Evolutionary conservation across 768 basidiomycete species (phyloP), one percentile per base, ranked within the genome.

Genomic region (Leucocoprinus leucothites): DNA sequence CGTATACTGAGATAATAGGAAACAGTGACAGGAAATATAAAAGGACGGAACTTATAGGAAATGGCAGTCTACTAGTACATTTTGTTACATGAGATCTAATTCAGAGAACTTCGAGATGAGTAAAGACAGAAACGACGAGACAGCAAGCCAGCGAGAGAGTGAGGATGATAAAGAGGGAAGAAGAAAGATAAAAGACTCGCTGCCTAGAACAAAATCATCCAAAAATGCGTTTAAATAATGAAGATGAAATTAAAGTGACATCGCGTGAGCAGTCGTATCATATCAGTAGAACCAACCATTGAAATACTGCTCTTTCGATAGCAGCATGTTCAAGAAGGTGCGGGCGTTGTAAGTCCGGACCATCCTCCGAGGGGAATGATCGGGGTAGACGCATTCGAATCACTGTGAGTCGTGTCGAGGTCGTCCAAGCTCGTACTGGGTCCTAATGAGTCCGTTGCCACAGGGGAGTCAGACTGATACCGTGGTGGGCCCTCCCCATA

Each of bases 1-100:
- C 35, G 28, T 14, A 21, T 47, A 5, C 2, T 40, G 46, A 47
- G 24, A 40, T 13, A 34, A 41, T 8, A 45, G 40, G 16, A 40
- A 40, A 41, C 5, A 34, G 16, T 18, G 41, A 51, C 13, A 48
- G n/a, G 18, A 35, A 25, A 48, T 7, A 35, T 8, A 19, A 19
- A 19, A 28, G 21, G 48, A 40, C 11, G 43, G 6, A 48, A 19
- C 13, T 9, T 13, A 11, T 36, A 16, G 24, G 38, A 42, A 36
- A 42, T 47, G 46, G 25, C 18, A 19, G 45, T 25, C 22, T 55
- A 48, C 25, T 48, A 19, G 45, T 55, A 55, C 53, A 55, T 47
- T 55, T 55, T 55, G 46, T 40, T 48, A 42, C 25, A 51, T 51
- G 42, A 9, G 13, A 13, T 52, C 49, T 46, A 46, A 28, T 46